A percentile compares a stretch with the other conserved stretches of the same genome.
Conservation (phyloP, 208 protist genomes). For the Leishmania amazonensis region DNA sequence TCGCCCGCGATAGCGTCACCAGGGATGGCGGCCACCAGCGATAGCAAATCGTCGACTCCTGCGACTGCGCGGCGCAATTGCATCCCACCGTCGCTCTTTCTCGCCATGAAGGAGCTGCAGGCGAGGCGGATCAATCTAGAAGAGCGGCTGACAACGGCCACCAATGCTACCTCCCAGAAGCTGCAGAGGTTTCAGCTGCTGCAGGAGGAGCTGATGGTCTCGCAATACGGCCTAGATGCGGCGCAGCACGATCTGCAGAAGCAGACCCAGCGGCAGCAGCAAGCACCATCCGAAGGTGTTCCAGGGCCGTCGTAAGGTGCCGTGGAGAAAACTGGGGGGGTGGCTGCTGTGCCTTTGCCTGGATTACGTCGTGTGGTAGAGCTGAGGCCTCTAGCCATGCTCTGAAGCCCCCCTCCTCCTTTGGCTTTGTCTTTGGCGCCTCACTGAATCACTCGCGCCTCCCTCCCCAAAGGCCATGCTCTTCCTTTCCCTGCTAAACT, state of each 20-base stretch:
- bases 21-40: background rate
- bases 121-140: constrained; percentile 34
- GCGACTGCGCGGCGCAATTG: background rate
- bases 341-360: constrained; percentile 2
- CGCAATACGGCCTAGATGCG: constrained; percentile 40
- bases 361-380: background rate
- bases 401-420: background rate
- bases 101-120: constrained; percentile 32
- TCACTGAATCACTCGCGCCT: background rate
- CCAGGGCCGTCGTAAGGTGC: background rate
- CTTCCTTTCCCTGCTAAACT: background rate
- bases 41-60: background rate
- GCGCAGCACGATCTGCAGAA: constrained; percentile 12
- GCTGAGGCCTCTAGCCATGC: background rate
- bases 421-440: background rate
- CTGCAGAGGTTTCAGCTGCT: constrained; percentile 49
- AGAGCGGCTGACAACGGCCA: constrained; percentile 26
- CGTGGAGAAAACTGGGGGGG: background rate
- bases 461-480: too few species aligned
- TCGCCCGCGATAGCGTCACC: background rate
- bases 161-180: constrained; percentile 20
- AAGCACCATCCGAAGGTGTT: background rate
- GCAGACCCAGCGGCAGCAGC: background rate
- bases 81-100: constrained; percentile 15
- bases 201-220: constrained; percentile 45